Evolutionary conservation across 2,329 filamentous ascomycete genomes (phyloP).

Genomic region (Neospermospora avenae): DNA sequence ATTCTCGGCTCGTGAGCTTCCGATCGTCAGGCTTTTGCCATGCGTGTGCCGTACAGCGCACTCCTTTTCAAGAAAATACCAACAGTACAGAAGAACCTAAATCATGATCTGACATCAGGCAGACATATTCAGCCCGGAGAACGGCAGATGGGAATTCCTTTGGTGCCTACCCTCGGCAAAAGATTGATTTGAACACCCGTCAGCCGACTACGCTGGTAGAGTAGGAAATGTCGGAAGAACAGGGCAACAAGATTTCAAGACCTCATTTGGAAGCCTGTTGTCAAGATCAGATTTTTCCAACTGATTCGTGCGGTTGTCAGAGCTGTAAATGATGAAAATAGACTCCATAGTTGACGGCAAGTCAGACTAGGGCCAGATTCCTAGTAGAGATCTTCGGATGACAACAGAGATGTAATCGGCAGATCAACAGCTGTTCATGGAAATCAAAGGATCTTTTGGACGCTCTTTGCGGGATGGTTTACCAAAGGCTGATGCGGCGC

Average conservation of each 20-base stretch:
- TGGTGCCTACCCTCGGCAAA: neutral
- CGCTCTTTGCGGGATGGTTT: neutral
- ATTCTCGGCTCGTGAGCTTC: slow-evolving; percentile 4
- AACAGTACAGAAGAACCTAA: neutral
- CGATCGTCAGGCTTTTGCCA: neutral
- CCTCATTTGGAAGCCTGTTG: neutral
- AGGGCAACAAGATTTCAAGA: neutral
- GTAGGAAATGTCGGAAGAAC: neutral
- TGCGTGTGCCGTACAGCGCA: neutral
- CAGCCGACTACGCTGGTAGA: neutral
- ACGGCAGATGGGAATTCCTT: neutral
- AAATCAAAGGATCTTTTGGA: neutral
- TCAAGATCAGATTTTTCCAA: neutral
- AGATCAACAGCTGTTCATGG: too few relatives aligned
- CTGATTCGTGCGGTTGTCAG: neutral
- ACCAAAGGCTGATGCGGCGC: neutral
- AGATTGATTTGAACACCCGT: neutral
- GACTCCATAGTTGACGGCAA: neutral
- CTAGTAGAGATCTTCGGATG: neutral
- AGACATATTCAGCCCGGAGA: neutral
- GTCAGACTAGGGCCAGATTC: neutral
- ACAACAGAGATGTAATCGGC: neutral
- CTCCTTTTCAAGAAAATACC: neutral
- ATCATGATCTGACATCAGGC: neutral
- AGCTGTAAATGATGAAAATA: neutral